Percentiles rank a stretch among this genome's conserved stretches.
Evolutionary conservation across 2,329 filamentous ascomycete genomes (phyloP).

Genomic region (Plectosphaerella cucumerina): DNA sequence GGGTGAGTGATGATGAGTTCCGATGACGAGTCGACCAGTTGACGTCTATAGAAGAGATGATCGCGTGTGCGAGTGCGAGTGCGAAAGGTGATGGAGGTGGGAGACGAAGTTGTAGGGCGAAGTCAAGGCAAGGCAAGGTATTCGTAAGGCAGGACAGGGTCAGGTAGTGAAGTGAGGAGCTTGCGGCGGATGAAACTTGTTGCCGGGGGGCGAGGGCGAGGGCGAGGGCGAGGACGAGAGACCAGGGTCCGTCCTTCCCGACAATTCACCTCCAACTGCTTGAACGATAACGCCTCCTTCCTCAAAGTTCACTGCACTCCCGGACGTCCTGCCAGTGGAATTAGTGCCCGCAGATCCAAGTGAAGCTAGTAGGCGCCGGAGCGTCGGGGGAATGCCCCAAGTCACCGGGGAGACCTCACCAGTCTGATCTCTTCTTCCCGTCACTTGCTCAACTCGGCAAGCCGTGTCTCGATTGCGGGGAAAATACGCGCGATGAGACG

Average conservation of each 20-base stretch:
- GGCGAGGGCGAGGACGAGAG: neutral
- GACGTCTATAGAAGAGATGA: too few relatives aligned
- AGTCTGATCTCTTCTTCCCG: neutral
- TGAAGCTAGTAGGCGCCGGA: neutral
- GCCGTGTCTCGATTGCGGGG: neutral
- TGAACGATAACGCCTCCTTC: too few relatives aligned
- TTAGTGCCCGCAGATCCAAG: neutral
- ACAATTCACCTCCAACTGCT: too few relatives aligned
- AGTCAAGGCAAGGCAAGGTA: too few relatives aligned
- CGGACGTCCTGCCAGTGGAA: neutral
- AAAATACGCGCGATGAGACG: neutral
- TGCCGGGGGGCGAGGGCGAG: too few relatives aligned
- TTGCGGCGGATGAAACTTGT: too few relatives aligned
- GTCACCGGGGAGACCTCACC: neutral
- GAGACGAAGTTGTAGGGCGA: neutral
- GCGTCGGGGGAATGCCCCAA: neutral
- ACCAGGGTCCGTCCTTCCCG: neutral
- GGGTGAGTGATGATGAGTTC: too few relatives aligned
- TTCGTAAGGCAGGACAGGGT: too few relatives aligned
- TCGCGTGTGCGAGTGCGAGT: neutral
- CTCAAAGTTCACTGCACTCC: too few relatives aligned
- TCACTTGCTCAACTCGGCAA: too few relatives aligned
- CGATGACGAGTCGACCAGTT: too few relatives aligned
- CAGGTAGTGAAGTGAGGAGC: too few relatives aligned
- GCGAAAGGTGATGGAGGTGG: slow-evolving; percentile 5